Base-by-base conservation (phyloP, 192 early-diverging fungal genomes). In the Coemansia sp. region DNA sequence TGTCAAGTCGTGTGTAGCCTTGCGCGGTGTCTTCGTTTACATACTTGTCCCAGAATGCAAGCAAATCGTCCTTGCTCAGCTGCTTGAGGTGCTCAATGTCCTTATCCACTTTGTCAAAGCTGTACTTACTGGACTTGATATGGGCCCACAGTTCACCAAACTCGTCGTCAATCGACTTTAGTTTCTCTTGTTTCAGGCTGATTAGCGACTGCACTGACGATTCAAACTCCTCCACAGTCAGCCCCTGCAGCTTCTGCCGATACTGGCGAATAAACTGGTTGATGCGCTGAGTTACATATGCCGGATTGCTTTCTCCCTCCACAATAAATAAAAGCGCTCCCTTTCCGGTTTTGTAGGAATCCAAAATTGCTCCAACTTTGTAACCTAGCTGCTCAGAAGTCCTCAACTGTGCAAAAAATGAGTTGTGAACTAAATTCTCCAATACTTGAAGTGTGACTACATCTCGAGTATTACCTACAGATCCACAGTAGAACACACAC, bases 341-440 rank as follows among this genome's bases (percentile, higher is more conserved):
- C n/a, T 50, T 58, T 15, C 75, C 75, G 20, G 5, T 24, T 2
- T 38, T 58, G 7, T 18, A 38, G 10, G 10, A 24, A 7, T 0
- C n/a, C 12, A 24, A 3, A 0, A 0, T 6, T 15, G 69, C 39
- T 9, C 13, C 1, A 18, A 68, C 69, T 1, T 81, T 62, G 69
- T 92, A 92, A 0, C 92, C 92, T 24, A 94, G 83, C 71, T 93
- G 89, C 68, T 93, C 92, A 64, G 96, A 94, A 11, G 96, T 98
- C 22, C 96, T 87, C 49, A 99, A 75, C 67, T 94, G 89, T 76
- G 96, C 89, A 81, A 97, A 99, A 55, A 87, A 89, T 18, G 94
- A 92, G 65, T 95, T 90, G 39, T 89, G 74, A 11, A 88, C 75
- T 53, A 97, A 92, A 44, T 92, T 91, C 2, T 82, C 84, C 57